Evolutionary conservation across 768 basidiomycete species (phyloP), one percentile per base, ranked within the genome.

Genomic region (Termitomyces sp.): DNA sequence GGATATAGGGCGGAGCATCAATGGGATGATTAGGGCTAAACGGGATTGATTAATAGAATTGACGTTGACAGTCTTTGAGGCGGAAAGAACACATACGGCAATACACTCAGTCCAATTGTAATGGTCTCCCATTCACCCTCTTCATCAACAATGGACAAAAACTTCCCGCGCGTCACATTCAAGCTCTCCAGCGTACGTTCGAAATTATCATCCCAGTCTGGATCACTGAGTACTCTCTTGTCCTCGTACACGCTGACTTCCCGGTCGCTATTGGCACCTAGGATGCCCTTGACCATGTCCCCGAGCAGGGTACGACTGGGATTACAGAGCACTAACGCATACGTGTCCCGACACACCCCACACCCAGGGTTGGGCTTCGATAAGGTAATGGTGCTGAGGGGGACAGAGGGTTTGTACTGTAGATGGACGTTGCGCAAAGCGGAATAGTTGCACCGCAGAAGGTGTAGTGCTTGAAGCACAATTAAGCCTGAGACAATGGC

Each of bases 401-500:
- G 92, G 44, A 90, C 86, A 13, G 82, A 72, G 0, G 92, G 84
- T 66, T 91, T 92, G 67, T 89, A 85, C 69, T 91, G 88, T 5
- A 87, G 65, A 68, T 92, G 89, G 10, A 96, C 88, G 64, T 87
- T 91, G 59, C 89, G 87, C 44, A 91, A 72, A 41, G 75, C 71
- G 38, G 76, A 67, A 67, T 87, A 83, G 13, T 80, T 82, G 64
- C 81, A 83, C 40, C 85, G 87, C 38, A 98, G 79, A 46, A 97
- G 78, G 58, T 94, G 89, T 23, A 98, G 75, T 0, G 95, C 91
- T 71, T 98, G 95, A 48, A 98, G 80, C 26, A 98, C 95, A 68
- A 98, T 94, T 41, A 96, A 77, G 0, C 96, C 97, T 0, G 97
- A 90, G 64, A 98, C 86, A 71, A 99, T 92, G 10, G 97, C 97